Evolutionary conservation across 345 rosid genomes (phyloP).

Genomic region (Eucalyptus pumila): DNA sequence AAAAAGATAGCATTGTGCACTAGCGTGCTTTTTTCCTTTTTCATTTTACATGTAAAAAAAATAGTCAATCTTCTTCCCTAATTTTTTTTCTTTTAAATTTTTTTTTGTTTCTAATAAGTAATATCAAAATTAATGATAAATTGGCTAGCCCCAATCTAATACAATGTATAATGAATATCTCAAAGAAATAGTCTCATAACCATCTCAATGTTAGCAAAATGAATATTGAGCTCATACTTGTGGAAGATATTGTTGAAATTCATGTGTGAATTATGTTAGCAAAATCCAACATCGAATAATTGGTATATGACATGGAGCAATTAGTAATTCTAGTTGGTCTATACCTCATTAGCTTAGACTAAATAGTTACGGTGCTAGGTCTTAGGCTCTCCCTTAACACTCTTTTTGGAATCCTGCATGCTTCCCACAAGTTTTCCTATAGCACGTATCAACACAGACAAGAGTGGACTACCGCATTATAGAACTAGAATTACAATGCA

Average conservation of each 20-base stretch:
- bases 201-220: not conserved
- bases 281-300: accelerated
- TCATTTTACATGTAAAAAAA: not conserved
- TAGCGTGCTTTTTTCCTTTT: not conserved
- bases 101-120: not conserved
- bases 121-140: not conserved
- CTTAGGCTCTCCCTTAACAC: not conserved
- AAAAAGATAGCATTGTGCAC: not conserved
- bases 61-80: not conserved
- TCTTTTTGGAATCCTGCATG: not conserved
- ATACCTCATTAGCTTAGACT: not conserved
- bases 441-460: accelerated
- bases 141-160: not conserved
- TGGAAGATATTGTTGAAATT: not conserved
- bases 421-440: not conserved
- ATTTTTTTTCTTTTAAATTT: not conserved
- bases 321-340: not conserved
- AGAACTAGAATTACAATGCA: too few relatives aligned
- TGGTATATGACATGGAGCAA: not conserved
- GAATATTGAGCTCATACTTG: not conserved
- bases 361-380: not conserved
- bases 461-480: not conserved
- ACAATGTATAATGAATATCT: too few relatives aligned
- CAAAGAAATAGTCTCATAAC: not conserved
- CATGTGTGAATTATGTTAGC: not conserved